Conservation (phyloP, 2,329 filamentous ascomycete genomes). For the Colletotrichum salicis region DNA sequence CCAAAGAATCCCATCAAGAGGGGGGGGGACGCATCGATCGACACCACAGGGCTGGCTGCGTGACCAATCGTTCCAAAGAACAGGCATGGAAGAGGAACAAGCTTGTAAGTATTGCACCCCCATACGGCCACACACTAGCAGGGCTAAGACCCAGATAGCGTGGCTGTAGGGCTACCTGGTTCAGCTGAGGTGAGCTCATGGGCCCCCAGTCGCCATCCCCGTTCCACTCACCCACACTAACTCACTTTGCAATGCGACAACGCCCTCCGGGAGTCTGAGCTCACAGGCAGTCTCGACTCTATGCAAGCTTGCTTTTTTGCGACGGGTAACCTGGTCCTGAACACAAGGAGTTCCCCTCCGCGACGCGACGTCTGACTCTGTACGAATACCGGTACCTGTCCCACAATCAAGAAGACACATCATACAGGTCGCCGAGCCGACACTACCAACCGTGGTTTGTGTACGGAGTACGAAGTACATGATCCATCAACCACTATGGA, state of each 20-base stretch:
- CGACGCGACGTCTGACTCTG: constrained; percentile 39
- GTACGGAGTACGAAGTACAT: background rate
- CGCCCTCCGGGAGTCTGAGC: constrained; percentile 3
- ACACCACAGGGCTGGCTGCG: constrained; percentile 35
- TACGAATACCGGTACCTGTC: background rate
- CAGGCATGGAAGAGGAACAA: constrained; percentile 43
- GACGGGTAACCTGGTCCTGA: constrained; percentile 30
- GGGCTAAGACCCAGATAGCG: constrained; percentile 40
- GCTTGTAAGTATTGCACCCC: constrained; percentile 36
- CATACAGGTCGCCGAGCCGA: constrained; percentile 18
- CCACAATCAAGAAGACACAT: background rate
- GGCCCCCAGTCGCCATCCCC: constrained; percentile 36
- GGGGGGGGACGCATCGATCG: constrained; percentile 33
- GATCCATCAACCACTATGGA: constrained; percentile 13
- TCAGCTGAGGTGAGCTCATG: constrained; percentile 42
- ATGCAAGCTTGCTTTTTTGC: constrained; percentile 20
- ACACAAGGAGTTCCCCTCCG: constrained; percentile 41
- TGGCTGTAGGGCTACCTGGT: constrained; percentile 43
- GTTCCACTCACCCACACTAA: constrained; percentile 44
- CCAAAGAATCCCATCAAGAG: background rate
- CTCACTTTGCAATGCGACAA: constrained; percentile 41
- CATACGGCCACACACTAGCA: constrained; percentile 28
- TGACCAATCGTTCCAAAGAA: constrained; percentile 41
- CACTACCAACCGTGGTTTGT: constrained; percentile 10
- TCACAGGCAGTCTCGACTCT: background rate